Conservation (phyloP, 2,329 filamentous ascomycete species). For the Hypoxylon sp. region DNA sequence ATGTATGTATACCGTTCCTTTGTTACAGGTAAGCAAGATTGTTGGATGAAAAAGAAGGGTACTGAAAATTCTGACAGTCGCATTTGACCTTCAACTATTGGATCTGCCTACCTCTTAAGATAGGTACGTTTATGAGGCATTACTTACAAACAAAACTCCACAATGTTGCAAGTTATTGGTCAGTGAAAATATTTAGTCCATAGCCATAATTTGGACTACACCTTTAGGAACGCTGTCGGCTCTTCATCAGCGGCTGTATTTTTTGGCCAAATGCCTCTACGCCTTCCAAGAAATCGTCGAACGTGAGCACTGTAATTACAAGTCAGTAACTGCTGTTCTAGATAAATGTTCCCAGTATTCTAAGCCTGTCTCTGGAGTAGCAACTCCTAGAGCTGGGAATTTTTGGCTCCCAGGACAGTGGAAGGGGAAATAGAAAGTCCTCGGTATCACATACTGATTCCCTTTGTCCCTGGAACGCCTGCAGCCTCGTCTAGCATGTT, state of each 20-base stretch:
- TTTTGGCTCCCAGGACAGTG: too few relatives aligned
- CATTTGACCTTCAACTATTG: not conserved
- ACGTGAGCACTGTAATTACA: conserved; percentile 44
- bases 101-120: not conserved
- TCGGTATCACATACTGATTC: conserved; percentile 40
- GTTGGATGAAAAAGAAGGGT: not conserved
- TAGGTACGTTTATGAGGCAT: too few relatives aligned
- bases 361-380: too few relatives aligned
- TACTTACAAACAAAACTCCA: not conserved
- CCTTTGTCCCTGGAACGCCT: conserved; percentile 50
- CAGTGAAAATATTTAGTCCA: not conserved
- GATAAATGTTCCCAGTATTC: too few relatives aligned
- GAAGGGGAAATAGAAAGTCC: too few relatives aligned
- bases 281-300: conserved; percentile 51
- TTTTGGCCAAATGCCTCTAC: conserved; percentile 51
- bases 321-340: too few relatives aligned
- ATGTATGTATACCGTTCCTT: not conserved
- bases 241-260: conserved; percentile 54
- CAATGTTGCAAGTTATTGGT: not conserved
- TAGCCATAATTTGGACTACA: not conserved
- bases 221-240: conserved; percentile 37
- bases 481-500: conserved; percentile 52
- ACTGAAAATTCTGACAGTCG: too few relatives aligned
- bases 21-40: not conserved
- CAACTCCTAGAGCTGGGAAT: too few relatives aligned